Evolutionary conservation across 2,329 filamentous ascomycete genomes (phyloP).

Genomic region (Mycogone perniciosa): DNA sequence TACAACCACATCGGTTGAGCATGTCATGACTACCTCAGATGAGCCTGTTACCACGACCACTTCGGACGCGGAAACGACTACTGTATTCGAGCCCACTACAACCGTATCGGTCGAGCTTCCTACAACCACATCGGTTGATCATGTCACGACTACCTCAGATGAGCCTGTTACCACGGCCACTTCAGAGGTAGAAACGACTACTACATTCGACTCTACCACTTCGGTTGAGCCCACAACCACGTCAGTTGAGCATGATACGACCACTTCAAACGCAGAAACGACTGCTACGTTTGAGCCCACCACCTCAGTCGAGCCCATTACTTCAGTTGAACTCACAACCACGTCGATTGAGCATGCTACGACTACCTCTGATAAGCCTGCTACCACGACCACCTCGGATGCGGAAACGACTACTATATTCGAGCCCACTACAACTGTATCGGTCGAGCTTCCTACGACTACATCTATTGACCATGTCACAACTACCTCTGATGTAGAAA

Average conservation of each 20-base stretch:
- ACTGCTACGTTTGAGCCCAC: not conserved
- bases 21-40: constrained; percentile 4
- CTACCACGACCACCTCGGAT: not conserved
- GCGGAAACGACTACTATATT: too few species aligned
- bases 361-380: constrained; percentile 7
- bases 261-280: not conserved
- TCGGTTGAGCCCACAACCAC: too few species aligned
- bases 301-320: not conserved
- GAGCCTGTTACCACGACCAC: constrained; percentile 1
- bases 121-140: too few species aligned
- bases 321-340: not conserved
- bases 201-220: too few species aligned
- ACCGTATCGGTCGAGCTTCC: too few species aligned
- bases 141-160: too few species aligned
- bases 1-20: not conserved
- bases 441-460: too few species aligned
- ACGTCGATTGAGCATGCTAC: not conserved
- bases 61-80: too few species aligned
- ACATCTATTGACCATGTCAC: too few species aligned
- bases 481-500: too few species aligned
- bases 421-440: constrained; percentile 4
- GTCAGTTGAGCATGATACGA: not conserved
- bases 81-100: too few species aligned
- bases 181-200: not conserved
- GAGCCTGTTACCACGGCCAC: not conserved